phyloP scores from a whole-genome alignment of 2,329 filamentous ascomycete genomes.

The Trichoderma sp. region DNA sequence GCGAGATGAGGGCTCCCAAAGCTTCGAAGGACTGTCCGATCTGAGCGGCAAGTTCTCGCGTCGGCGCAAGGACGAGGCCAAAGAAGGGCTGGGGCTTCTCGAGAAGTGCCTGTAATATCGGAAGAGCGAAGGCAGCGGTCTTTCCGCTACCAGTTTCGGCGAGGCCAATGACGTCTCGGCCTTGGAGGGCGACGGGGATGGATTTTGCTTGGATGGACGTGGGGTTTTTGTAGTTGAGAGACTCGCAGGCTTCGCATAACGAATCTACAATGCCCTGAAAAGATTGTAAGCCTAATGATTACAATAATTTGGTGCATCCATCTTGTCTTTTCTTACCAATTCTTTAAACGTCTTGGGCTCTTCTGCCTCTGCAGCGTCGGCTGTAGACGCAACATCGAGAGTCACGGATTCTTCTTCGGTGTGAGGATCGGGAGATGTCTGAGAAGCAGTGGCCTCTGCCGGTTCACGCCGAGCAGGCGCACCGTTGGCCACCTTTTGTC shows the following conservation, averaged over 20 bases:
- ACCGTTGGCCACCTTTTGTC: conserved; percentile 47
- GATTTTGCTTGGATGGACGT: conserved; percentile 88
- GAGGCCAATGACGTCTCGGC: conserved; percentile 87
- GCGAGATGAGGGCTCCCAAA: conserved; percentile 83
- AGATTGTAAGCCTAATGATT: conserved; percentile 28
- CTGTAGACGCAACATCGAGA: conserved; percentile 40
- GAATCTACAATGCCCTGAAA: conserved; percentile 78
- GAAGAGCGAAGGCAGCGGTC: conserved; percentile 91
- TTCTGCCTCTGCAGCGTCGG: conserved; percentile 41
- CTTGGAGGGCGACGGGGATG: conserved; percentile 78
- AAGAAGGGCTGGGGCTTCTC: conserved; percentile 85
- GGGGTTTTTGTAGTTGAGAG: conserved; percentile 79
- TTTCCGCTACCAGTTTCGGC: conserved; percentile 97
- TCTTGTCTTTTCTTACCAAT: conserved; percentile 50
- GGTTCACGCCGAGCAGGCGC: conserved; percentile 31
- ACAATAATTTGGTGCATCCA: neutral
- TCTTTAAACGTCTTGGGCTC: conserved; percentile 67
- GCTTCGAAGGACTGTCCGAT: conserved; percentile 88
- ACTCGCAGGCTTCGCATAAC: conserved; percentile 84
- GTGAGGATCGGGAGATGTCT: conserved; percentile 32
- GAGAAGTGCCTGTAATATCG: conserved; percentile 88
- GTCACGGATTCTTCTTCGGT: conserved; percentile 44
- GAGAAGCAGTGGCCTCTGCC: conserved; percentile 21
- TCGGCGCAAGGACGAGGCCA: conserved; percentile 88
- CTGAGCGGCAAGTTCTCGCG: conserved; percentile 89